A percentile compares a stretch with the other conserved stretches of the same genome.
phyloP scores from a whole-genome alignment of 2,329 filamentous ascomycete species.

The Trichoderma aggressivum region DNA sequence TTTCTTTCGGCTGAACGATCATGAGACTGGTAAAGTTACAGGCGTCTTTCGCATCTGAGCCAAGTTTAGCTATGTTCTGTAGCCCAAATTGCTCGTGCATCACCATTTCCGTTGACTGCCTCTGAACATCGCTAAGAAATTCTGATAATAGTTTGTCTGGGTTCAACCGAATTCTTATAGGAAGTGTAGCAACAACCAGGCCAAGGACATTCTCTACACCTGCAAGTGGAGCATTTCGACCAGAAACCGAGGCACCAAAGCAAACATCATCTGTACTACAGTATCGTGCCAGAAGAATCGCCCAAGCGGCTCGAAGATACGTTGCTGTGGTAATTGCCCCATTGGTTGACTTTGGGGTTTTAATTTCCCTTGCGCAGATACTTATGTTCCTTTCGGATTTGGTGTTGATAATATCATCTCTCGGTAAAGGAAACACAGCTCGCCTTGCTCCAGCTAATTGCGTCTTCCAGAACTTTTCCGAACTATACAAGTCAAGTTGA shows the following conservation, averaged over 20 bases:
- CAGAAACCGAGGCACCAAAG: slow-evolving; percentile 20
- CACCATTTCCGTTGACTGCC: slow-evolving; percentile 18
- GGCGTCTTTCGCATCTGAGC: background rate
- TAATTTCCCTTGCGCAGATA: background rate
- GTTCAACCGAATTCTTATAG: slow-evolving; percentile 20
- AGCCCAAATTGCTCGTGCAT: slow-evolving; percentile 8
- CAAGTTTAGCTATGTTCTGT: slow-evolving; percentile 13
- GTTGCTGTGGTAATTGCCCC: slow-evolving; percentile 6
- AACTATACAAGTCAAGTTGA: background rate
- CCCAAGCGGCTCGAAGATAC: slow-evolving; percentile 15
- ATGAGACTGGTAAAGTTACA: slow-evolving; percentile 13
- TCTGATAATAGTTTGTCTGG: background rate
- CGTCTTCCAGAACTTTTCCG: slow-evolving; percentile 18
- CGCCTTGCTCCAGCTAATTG: slow-evolving; percentile 18
- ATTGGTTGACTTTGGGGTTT: background rate
- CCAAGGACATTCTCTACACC: background rate
- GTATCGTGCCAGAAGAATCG: slow-evolving; percentile 12
- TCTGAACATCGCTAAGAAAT: slow-evolving; percentile 20
- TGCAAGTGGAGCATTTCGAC: slow-evolving; percentile 20
- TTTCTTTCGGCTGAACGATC: background rate
- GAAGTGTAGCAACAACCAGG: slow-evolving; percentile 20
- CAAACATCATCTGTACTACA: slow-evolving; percentile 20
- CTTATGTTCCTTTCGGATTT: background rate
- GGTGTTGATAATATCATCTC: background rate
- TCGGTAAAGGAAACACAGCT: background rate